Base-by-base conservation (phyloP, 75 land plant species). In the Selaginella moellendorffii region DNA sequence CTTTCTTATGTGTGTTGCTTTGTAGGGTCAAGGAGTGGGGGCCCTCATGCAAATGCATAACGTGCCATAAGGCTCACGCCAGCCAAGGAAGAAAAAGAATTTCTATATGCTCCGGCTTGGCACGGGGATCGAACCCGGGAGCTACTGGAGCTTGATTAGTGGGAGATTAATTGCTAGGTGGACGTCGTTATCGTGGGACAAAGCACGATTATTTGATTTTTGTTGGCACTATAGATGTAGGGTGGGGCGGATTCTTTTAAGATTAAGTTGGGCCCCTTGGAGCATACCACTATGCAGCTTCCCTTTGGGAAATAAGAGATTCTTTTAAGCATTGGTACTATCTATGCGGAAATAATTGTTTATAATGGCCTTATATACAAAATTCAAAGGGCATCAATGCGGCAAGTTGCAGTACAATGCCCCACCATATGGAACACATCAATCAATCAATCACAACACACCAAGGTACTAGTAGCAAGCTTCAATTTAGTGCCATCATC, bases 31-130 rank as follows among this genome's bases (percentile, higher is more conserved):
- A 36, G 46, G 46, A 36, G 14, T 36, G 46, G 46, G 46, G 46
- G 46, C 5, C 46, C 46, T 36, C 46, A 36, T 36, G 46, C 46
- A 36, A 36, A 36, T 36, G 46, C 46, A 36, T 36, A 36, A 36
- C 46, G 46, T 36, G 46, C 46, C n/a, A 36, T 36, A 36, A 36
- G 46, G 46, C 46, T 36, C 46, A 36, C 46, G 46, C 46, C 46
- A 36, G 46, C 46, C 46, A 14, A 36, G 46, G 46, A n/a, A n/a
- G n/a, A n/a, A n/a, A n/a, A n/a, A n/a, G n/a, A n/a, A n/a, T n/a
- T n/a, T n/a, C n/a, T n/a, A n/a, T n/a, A n/a, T n/a, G n/a, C n/a
- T n/a, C n/a, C n/a, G n/a, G n/a, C n/a, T n/a, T n/a, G n/a, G n/a
- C n/a, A n/a, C n/a, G n/a, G n/a, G n/a, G n/a, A n/a, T n/a, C n/a